Percentiles rank a stretch among this genome's conserved stretches.
phyloP scores from a whole-genome alignment of 2,329 filamentous ascomycete species.

The Penicillium polonicum region DNA sequence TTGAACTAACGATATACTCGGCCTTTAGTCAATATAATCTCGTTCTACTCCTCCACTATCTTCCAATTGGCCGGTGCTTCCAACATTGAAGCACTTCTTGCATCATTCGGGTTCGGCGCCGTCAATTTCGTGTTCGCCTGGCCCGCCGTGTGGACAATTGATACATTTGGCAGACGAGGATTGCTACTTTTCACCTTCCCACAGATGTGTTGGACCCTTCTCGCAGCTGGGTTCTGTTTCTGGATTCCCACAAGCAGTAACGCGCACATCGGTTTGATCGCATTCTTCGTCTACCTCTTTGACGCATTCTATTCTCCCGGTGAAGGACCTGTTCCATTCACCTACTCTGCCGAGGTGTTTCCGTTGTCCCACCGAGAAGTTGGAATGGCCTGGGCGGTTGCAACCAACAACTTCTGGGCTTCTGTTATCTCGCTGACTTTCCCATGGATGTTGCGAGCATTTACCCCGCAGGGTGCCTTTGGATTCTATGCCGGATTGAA shows the following conservation, averaged over 20 bases:
- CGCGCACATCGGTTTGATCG: constrained; percentile 20
- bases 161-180: constrained; percentile 26
- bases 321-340: constrained; percentile 23
- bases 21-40: constrained; percentile 30
- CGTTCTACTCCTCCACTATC: constrained; percentile 31
- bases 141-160: constrained; percentile 30
- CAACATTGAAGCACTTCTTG: constrained; percentile 23
- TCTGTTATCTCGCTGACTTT: constrained; percentile 46
- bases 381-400: constrained; percentile 40
- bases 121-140: constrained; percentile 33
- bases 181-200: constrained; percentile 30
- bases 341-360: constrained; percentile 36
- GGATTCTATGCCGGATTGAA: constrained; percentile 60
- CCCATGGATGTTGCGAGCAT: constrained; percentile 43
- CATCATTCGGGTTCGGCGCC: constrained; percentile 29
- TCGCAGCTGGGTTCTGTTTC: constrained; percentile 27
- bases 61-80: constrained; percentile 17
- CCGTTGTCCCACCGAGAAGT: constrained; percentile 50
- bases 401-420: constrained; percentile 44
- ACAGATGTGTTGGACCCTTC: constrained; percentile 28
- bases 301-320: constrained; percentile 68
- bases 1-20: neutral
- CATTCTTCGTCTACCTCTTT: constrained; percentile 55
- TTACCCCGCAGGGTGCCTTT: constrained; percentile 53
- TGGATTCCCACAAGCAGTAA: constrained; percentile 15